Evolutionary conservation across 1,139 yeast species (phyloP), one percentile per base, ranked within the genome.

Genomic region (Candida sojae): DNA sequence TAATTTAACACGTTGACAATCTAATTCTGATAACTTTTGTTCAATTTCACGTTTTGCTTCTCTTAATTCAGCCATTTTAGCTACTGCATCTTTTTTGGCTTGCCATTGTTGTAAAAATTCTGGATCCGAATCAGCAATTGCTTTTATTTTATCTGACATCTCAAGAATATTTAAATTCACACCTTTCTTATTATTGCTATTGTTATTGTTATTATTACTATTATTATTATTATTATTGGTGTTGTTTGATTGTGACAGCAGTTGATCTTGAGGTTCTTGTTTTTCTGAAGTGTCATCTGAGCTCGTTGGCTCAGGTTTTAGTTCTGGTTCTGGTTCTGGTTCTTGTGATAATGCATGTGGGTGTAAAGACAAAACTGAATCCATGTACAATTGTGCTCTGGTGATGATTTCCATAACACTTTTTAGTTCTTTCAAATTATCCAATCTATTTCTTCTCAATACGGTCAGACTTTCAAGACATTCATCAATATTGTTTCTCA

Each of bases 1-100:
- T 44, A 83, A 74, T 50, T 82, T 81, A 40, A 91, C 79, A 51
- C 99, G 71, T 63, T 91, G 97, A 53, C 88, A 78, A 60, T 92
- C 97, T 44, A 82, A 68, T 57, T 85, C 90, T 43, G 79, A 76
- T 35, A 87, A 66, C 49, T 79, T 71, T 52, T 71, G 74, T 58
- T 87, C 95, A 36, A 84, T 64, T 31, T 70, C 72, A 45, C 71
- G 69, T 59, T 80, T 82, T 32, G 75, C 75, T 6, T 61, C 59
- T 50, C 80, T 79, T 21, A 78, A 58, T 35, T 69, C 73, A 40
- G 77, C 79, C 8, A 82, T 65, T 43, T 71, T 69, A 12, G 61
- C 52, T 39, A 80, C 57, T 5, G 69, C 66, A 3, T 69, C 75
- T 9, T 71, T 68, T 53, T 83, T 71, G 44, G 64, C 62, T 30